A percentile compares a stretch with the other conserved stretches of the same genome.
Evolutionary conservation across 2,329 filamentous ascomycete species (phyloP).

Genomic region (Ambrosiella xylebori): DNA sequence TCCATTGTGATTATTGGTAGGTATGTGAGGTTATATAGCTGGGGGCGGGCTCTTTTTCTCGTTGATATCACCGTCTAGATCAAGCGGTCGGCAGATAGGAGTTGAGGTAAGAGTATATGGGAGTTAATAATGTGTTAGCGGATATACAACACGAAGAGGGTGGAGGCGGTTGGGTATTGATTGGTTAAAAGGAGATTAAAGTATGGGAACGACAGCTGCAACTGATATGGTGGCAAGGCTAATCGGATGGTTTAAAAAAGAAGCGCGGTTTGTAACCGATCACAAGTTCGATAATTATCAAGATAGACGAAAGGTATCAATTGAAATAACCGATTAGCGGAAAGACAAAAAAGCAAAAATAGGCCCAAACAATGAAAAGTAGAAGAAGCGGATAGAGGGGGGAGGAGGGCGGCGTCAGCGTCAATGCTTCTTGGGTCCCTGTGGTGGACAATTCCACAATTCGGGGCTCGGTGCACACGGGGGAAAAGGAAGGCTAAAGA

Average conservation of each 20-base stretch:
- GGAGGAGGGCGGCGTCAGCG: too few relatives aligned
- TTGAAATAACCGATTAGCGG: not conserved
- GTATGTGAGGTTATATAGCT: not conserved
- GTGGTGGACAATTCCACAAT: too few relatives aligned
- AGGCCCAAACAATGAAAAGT: not conserved
- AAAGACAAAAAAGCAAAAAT: not conserved
- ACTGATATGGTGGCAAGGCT: conserved; percentile 14
- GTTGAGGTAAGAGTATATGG: not conserved
- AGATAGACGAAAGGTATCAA: conserved; percentile 9
- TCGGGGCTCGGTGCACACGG: too few relatives aligned
- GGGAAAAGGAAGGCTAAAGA: too few relatives aligned
- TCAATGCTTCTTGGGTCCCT: too few relatives aligned
- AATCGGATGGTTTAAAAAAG: conserved; percentile 11
- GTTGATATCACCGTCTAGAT: not conserved
- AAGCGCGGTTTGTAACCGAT: not conserved
- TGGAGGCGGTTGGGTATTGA: not conserved
- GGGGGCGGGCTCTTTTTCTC: too few relatives aligned
- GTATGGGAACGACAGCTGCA: conserved; percentile 5
- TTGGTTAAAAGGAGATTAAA: not conserved
- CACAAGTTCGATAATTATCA: conserved; percentile 10
- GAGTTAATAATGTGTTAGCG: not conserved
- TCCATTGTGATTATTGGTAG: conserved; percentile 45
- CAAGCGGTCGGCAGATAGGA: not conserved
- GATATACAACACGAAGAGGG: not conserved
- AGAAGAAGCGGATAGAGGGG: not conserved